A percentile compares a stretch with the other conserved stretches of the same genome.
phyloP scores from a whole-genome alignment of 768 basidiomycete genomes.

The Lentinula detonsa region DNA sequence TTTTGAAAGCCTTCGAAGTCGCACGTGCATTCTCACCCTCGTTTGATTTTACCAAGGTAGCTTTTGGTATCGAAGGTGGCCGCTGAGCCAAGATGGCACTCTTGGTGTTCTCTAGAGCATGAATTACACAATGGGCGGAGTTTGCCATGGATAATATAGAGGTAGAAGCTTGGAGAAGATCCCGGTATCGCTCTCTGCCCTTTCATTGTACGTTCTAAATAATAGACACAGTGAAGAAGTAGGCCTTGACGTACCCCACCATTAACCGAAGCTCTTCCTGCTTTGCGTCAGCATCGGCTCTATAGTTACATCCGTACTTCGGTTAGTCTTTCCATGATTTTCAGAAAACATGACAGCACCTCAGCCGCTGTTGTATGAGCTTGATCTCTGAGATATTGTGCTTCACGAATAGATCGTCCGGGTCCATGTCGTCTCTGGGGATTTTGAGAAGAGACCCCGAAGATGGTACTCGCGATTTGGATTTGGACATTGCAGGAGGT shows the following conservation, averaged over 20 bases:
- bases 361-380: constrained; percentile 57
- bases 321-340: neutral
- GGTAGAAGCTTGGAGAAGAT: constrained; percentile 78
- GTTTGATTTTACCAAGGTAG: constrained; percentile 25
- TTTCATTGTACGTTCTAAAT: constrained; percentile 40
- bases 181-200: constrained; percentile 84
- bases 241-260: constrained; percentile 72
- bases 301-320: constrained; percentile 20
- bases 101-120: constrained; percentile 59
- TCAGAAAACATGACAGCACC: constrained; percentile 32
- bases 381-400: constrained; percentile 70
- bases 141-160: constrained; percentile 74
- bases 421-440: constrained; percentile 35
- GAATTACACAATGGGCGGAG: constrained; percentile 60
- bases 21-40: neutral
- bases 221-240: constrained; percentile 3
- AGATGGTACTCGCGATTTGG: constrained; percentile 9
- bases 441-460: constrained; percentile 4
- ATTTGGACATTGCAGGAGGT: constrained; percentile 15
- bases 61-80: constrained; percentile 36
- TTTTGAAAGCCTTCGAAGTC: neutral
- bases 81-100: constrained; percentile 43
- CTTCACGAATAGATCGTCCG: constrained; percentile 72
- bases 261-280: constrained; percentile 84
- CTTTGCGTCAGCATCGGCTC: constrained; percentile 79